A percentile compares a stretch with the other conserved stretches of the same genome.
Conservation (phyloP, 1,139 yeast genomes). For the Candida tetrigidarum region DNA sequence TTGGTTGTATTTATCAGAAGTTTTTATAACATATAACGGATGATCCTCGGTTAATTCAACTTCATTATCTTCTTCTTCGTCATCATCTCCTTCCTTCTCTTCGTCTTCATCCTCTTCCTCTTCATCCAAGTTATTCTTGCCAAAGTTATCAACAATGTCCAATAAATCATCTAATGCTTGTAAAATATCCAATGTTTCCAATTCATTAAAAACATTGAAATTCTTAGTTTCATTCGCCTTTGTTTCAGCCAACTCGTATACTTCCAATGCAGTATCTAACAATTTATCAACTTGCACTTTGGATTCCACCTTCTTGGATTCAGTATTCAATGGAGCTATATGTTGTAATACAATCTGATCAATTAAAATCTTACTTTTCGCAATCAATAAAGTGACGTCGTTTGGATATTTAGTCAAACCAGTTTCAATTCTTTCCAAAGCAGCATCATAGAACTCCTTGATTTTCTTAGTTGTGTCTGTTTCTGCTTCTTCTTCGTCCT, state of each 20-base stretch:
- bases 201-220: conserved; percentile 32
- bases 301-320: conserved; percentile 31
- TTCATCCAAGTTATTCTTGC: conserved; percentile 45
- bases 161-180: conserved; percentile 65
- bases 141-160: conserved; percentile 69
- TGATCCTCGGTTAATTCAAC: conserved; percentile 49
- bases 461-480: conserved; percentile 33
- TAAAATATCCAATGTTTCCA: conserved; percentile 52
- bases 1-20: conserved; percentile 42
- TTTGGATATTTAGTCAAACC: conserved; percentile 59
- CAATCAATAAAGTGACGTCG: conserved; percentile 51
- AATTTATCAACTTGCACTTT: conserved; percentile 37
- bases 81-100: conserved; percentile 35
- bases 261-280: conserved; percentile 46
- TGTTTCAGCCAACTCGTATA: conserved; percentile 50
- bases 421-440: conserved; percentile 66
- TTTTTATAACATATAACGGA: conserved; percentile 52
- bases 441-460: conserved; percentile 64
- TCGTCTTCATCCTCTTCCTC: conserved; percentile 32
- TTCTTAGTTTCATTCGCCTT: conserved; percentile 30
- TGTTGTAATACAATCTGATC: conserved; percentile 62
- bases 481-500: conserved; percentile 1
- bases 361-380: conserved; percentile 58
- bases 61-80: conserved; percentile 26
- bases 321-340: conserved; percentile 51